phyloP scores from a whole-genome alignment of 1,284 basidiomycete species.

The Moesziomyces antarcticus region DNA sequence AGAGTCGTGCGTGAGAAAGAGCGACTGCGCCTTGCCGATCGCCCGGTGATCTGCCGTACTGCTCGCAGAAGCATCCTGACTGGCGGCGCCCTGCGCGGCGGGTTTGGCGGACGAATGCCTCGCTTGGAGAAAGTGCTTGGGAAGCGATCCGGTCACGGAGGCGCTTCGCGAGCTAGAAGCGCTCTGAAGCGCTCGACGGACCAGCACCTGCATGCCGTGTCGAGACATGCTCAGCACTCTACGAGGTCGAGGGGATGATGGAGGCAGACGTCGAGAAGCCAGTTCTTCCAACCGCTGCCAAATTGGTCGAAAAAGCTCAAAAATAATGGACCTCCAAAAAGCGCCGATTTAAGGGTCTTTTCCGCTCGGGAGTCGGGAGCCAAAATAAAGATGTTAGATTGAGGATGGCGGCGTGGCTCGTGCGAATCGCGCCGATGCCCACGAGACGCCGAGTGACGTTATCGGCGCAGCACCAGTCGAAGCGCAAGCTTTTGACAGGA shows the following conservation, averaged over 20 bases:
- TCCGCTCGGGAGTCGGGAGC: background rate
- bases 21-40: slow-evolving; percentile 55
- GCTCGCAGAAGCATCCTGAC: background rate
- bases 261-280: background rate
- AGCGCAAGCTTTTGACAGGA: background rate
- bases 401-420: background rate
- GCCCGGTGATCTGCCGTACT: slow-evolving; percentile 53
- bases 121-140: too few relatives aligned
- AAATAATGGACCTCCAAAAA: background rate
- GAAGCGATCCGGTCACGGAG: too few relatives aligned
- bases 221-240: background rate
- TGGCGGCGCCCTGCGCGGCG: background rate
- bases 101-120: slow-evolving; percentile 1
- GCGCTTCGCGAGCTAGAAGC: background rate
- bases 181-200: background rate
- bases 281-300: background rate
- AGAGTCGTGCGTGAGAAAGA: slow-evolving; percentile 65
- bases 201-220: background rate
- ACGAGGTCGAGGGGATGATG: background rate
- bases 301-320: background rate
- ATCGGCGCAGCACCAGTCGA: background rate
- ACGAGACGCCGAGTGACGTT: background rate
- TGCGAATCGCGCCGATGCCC: background rate
- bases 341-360: background rate
- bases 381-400: background rate